A percentile compares a stretch with the other conserved stretches of the same genome.
Evolutionary conservation across 768 basidiomycete species (phyloP).

Genomic region (Podaxis sp.): DNA sequence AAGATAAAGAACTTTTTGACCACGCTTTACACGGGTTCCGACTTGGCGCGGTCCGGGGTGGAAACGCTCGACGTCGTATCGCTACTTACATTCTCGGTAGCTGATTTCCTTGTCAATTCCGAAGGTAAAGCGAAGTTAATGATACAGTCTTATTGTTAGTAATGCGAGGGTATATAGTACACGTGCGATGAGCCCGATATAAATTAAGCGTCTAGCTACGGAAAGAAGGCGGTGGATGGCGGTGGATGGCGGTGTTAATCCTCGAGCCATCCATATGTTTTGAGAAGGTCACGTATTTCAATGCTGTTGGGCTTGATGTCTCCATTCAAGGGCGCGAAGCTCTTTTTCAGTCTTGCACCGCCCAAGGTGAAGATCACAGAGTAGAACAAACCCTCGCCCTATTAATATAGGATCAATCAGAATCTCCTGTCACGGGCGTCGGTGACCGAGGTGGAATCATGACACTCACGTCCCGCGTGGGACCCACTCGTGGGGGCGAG

Average conservation of each 20-base stretch:
- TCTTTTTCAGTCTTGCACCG: conserved; percentile 42
- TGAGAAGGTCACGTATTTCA: conserved; percentile 46
- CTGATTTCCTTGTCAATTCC: neutral
- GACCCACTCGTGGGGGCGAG: conserved; percentile 42
- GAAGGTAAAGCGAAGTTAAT: neutral
- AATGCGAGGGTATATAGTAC: conserved; percentile 12
- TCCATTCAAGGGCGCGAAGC: conserved; percentile 63
- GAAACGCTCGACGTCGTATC: neutral
- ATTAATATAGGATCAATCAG: conserved; percentile 15
- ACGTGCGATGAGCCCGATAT: conserved; percentile 4
- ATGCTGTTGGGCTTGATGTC: conserved; percentile 62
- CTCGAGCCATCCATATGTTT: conserved; percentile 47
- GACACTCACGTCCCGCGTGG: conserved; percentile 44
- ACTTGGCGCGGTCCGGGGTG: neutral
- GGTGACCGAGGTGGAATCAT: neutral
- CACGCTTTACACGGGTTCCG: neutral
- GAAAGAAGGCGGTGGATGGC: no score
- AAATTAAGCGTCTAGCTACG: conserved; percentile 11
- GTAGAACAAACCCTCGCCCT: conserved; percentile 56
- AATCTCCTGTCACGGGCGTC: conserved; percentile 3
- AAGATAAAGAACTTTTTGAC: neutral
- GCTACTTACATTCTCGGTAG: neutral
- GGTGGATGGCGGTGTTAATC: neutral
- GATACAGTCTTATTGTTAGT: conserved; percentile 8
- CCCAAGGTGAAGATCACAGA: conserved; percentile 42